A percentile compares a stretch with the other conserved stretches of the same genome.
phyloP scores from a whole-genome alignment of 2,329 filamentous ascomycete species.

The Xylaria sp. region DNA sequence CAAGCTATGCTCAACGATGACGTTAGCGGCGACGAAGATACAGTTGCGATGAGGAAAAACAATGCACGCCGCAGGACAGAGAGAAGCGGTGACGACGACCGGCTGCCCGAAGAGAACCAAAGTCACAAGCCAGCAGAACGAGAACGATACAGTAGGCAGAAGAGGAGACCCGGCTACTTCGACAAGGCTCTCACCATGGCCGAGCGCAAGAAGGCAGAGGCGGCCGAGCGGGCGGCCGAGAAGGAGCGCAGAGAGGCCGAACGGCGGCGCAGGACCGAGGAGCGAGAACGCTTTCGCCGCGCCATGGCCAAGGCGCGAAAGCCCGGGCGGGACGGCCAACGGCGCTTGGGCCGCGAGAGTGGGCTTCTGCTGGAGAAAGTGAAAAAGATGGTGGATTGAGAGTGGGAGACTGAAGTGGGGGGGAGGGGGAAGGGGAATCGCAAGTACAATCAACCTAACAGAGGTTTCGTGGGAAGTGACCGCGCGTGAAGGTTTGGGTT shows the following conservation, averaged over 20 bases:
- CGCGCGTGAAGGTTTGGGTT: neutral
- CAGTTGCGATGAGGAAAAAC: neutral
- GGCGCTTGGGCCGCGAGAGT: conserved; percentile 85
- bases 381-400: conserved; percentile 72
- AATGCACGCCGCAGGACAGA: neutral
- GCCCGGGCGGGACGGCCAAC: conserved; percentile 75
- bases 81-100: neutral
- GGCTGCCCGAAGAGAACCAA: neutral
- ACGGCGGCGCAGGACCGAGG: conserved; percentile 71
- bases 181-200: conserved; percentile 69
- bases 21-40: conserved; percentile 27
- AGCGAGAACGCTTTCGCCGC: conserved; percentile 71
- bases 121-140: conserved; percentile 1
- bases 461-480: neutral
- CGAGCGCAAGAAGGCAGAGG: conserved; percentile 51
- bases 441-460: neutral
- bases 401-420: conserved; percentile 30
- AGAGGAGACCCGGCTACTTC: conserved; percentile 66
- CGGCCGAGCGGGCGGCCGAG: conserved; percentile 53
- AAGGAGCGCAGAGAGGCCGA: conserved; percentile 66
- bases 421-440: neutral
- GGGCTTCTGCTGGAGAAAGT: conserved; percentile 81
- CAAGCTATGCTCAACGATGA: conserved; percentile 54
- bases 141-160: conserved; percentile 27
- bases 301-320: conserved; percentile 80